Base-by-base conservation (phyloP, 2,329 filamentous ascomycete species). In the Aspergillus luchuensis region DNA sequence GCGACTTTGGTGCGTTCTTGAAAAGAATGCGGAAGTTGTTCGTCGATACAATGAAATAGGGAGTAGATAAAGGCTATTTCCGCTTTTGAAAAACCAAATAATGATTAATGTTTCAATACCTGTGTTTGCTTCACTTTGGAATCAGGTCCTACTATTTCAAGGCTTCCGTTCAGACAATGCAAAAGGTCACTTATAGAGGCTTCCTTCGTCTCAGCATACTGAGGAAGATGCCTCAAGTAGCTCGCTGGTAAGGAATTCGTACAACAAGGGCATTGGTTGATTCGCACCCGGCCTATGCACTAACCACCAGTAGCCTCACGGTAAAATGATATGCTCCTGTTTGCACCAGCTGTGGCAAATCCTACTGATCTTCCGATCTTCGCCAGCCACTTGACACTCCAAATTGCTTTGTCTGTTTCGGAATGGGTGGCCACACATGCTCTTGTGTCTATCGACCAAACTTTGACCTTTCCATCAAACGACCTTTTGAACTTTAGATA, bases 391-490 rank as follows among this genome's bases (percentile, higher is more conserved):
- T 87, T 89, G 28, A 93, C 91, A 57, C 87, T 86, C 90, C 93
- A 97, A 2, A 98, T 74, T 0, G 88, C 85, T 77, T 91, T 90
- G 65, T 94, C 93, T 5, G 91, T 92, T 79, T 98, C 93, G 60
- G 89, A 93, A 74, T 97, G 92, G 8, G 95, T 99, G 11, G 94
- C 92, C 48, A 99, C 95, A 73, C 95, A 98, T 4, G 84, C 83
- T 59, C 87, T 85, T 36, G 88, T 86, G 69, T 97, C 92, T 61
- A 97, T 86, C 30, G 91, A 94, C 95, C 95, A 99, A 30, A 98
- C 91, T 78, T 97, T 97, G 62, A 91, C 91, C 76, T 96, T 97
- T 39, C 95, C 94, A 72, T 98, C 93, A 75, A 96, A 92, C 1
- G 90, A 88, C 51, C 84, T 86, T 59, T 23, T 5, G 48, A 33